Percentiles rank a stretch among this genome's conserved stretches.
Evolutionary conservation across 2,329 filamentous ascomycete genomes (phyloP).

Genomic region (Ophiocordyceps robertsii): DNA sequence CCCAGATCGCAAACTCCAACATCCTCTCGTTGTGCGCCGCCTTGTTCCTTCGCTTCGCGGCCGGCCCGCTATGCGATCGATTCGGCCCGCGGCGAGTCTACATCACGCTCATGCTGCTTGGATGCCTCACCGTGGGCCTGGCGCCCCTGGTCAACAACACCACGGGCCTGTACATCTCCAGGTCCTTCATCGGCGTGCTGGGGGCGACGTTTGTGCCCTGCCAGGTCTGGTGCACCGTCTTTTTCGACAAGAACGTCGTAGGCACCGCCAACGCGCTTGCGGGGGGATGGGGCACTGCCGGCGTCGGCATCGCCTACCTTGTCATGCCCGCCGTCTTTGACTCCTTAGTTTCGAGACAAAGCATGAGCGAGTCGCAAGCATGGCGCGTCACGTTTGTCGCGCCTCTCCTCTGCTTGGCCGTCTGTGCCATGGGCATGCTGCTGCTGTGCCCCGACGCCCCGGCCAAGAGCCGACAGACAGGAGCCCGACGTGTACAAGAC

Average conservation of each 20-base stretch:
- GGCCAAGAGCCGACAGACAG: conserved; percentile 67
- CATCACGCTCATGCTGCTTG: conserved; percentile 60
- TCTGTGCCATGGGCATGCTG: conserved; percentile 54
- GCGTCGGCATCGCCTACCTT: conserved; percentile 86
- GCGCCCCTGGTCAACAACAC: conserved; percentile 59
- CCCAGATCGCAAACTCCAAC: conserved; percentile 77
- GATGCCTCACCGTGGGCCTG: conserved; percentile 68
- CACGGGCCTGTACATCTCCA: conserved; percentile 52
- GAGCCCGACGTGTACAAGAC: conserved; percentile 43
- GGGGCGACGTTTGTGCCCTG: conserved; percentile 72
- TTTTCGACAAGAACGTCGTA: conserved; percentile 86
- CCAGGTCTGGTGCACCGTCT: conserved; percentile 85
- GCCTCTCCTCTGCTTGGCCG: conserved; percentile 62
- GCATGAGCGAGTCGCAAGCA: conserved; percentile 51
- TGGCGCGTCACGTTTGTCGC: conserved; percentile 82
- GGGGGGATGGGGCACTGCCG: conserved; percentile 75
- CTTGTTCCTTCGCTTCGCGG: conserved; percentile 61
- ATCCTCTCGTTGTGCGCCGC: conserved; percentile 63
- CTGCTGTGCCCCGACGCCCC: conserved; percentile 71
- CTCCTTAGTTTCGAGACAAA: conserved; percentile 47
- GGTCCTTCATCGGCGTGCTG: conserved; percentile 72
- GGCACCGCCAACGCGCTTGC: conserved; percentile 79
- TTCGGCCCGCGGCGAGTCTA: conserved; percentile 75
- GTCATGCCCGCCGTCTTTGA: conserved; percentile 86
- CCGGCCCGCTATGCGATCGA: conserved; percentile 73